Conservation (phyloP, 2,329 filamentous ascomycete species). For the Fusarium guadeloupense region DNA sequence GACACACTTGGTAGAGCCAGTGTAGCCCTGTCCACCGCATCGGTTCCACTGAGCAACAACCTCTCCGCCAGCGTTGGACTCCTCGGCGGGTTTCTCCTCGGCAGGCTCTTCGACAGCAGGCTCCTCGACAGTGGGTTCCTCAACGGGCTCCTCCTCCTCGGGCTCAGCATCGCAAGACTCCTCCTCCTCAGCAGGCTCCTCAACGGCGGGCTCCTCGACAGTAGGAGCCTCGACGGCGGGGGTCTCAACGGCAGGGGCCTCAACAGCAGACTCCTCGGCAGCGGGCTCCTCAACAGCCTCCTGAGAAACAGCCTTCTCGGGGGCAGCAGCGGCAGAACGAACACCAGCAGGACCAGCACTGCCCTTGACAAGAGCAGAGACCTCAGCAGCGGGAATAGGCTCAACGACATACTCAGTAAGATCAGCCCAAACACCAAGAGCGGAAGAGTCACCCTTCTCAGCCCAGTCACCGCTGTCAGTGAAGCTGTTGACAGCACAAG, state of each 20-base stretch:
- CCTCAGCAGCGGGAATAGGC: constrained; percentile 39
- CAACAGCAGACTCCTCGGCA: not conserved
- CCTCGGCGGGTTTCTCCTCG: not conserved
- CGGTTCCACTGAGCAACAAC: constrained; percentile 30
- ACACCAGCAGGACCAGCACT: not conserved
- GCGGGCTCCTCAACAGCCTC: not conserved
- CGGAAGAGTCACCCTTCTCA: constrained; percentile 28
- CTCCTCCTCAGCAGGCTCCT: not conserved
- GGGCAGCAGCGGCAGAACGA: not conserved
- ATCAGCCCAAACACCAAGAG: constrained; percentile 25
- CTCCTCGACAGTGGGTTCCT: not conserved
- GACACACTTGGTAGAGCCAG: constrained; percentile 40
- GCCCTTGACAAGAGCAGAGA: constrained; percentile 35
- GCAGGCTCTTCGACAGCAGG: not conserved
- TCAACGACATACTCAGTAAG: constrained; percentile 35
- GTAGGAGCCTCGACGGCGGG: not conserved
- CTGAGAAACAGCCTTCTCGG: not conserved
- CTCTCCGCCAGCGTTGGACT: constrained; percentile 2
- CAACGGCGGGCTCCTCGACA: not conserved
- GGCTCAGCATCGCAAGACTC: not conserved
- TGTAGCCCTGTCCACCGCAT: constrained; percentile 41
- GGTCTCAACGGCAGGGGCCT: not conserved
- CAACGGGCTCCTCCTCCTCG: not conserved
- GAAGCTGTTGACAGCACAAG: constrained; percentile 34
- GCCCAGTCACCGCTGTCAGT: constrained; percentile 40